Evolutionary conservation across 768 basidiomycete genomes (phyloP).

Genomic region (Suillus hirtellus): DNA sequence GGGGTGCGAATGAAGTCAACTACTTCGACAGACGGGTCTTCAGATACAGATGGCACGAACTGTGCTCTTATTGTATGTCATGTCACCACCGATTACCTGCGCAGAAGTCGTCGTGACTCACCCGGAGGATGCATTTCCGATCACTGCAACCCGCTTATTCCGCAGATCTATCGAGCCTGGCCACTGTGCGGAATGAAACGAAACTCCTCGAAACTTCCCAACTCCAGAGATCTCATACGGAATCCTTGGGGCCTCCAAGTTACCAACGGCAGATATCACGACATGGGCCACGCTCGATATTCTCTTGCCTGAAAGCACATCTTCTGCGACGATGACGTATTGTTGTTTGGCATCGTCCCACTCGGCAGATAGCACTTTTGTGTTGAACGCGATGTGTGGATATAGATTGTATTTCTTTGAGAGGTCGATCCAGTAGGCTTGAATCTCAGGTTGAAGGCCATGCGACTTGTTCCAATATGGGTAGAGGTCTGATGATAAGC

Average conservation of each 20-base stretch:
- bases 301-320: slow-evolving; percentile 33
- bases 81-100: slow-evolving; percentile 10
- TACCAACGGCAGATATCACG: slow-evolving; percentile 50
- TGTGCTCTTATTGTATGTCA: slow-evolving; percentile 49
- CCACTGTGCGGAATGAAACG: slow-evolving; percentile 60
- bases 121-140: slow-evolving; percentile 70
- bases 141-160: slow-evolving; percentile 41
- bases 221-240: slow-evolving; percentile 37
- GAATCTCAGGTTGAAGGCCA: slow-evolving; percentile 42
- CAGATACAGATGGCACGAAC: slow-evolving; percentile 54
- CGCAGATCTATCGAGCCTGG: slow-evolving; percentile 38
- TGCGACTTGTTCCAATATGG: slow-evolving; percentile 46
- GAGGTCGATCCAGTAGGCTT: slow-evolving; percentile 43
- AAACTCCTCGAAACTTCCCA: slow-evolving; percentile 44
- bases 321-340: slow-evolving; percentile 39
- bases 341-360: slow-evolving; percentile 42
- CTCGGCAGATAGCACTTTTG: slow-evolving; percentile 41
- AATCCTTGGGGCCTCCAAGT: slow-evolving; percentile 46
- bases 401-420: slow-evolving; percentile 44
- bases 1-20: slow-evolving; percentile 63
- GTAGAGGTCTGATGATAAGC: slow-evolving; percentile 48
- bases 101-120: slow-evolving; percentile 25
- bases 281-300: slow-evolving; percentile 41
- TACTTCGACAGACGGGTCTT: slow-evolving; percentile 50
- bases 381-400: slow-evolving; percentile 43